These are phyloP conservation scores for Pleurotus tuoliensis DNA, from an alignment of 768 basidiomycete genomes.

Conservation along the genomic window DNA sequence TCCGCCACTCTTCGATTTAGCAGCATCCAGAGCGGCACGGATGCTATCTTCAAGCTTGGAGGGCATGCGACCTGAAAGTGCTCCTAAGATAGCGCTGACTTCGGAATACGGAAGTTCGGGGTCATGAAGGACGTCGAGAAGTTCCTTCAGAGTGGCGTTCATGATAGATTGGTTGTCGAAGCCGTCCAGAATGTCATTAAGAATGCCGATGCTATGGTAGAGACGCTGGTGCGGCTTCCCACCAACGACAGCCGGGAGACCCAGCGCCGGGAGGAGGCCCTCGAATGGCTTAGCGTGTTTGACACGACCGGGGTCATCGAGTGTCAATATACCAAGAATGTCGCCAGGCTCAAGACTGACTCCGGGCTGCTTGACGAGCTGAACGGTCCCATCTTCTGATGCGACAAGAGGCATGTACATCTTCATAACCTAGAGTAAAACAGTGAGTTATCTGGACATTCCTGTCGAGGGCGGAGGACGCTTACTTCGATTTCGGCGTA, in stretches of 20 bases:
- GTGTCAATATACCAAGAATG: constrained; percentile 92
- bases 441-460: too few relatives aligned
- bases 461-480: neutral
- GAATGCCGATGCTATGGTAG: constrained; percentile 63
- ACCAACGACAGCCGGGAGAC: constrained; percentile 79
- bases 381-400: constrained; percentile 89
- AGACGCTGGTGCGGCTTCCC: constrained; percentile 89
- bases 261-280: constrained; percentile 85
- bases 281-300: constrained; percentile 99
- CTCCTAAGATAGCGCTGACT: constrained; percentile 75
- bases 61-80: constrained; percentile 92
- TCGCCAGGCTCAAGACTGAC: constrained; percentile 96
- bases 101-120: constrained; percentile 89
- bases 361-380: constrained; percentile 97
- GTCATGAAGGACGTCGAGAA: constrained; percentile 77
- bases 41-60: constrained; percentile 85
- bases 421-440: constrained; percentile 76
- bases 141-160: constrained; percentile 80
- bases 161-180: constrained; percentile 96
- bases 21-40: constrained; percentile 70
- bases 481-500: constrained; percentile 97
- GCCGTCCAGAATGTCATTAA: constrained; percentile 92
- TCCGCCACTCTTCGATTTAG: constrained; percentile 66
- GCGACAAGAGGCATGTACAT: constrained; percentile 99
- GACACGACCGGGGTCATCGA: constrained; percentile 94